phyloP scores from a whole-genome alignment of 176 grass and related monocot genomes.

The Saccharum officinarum region DNA sequence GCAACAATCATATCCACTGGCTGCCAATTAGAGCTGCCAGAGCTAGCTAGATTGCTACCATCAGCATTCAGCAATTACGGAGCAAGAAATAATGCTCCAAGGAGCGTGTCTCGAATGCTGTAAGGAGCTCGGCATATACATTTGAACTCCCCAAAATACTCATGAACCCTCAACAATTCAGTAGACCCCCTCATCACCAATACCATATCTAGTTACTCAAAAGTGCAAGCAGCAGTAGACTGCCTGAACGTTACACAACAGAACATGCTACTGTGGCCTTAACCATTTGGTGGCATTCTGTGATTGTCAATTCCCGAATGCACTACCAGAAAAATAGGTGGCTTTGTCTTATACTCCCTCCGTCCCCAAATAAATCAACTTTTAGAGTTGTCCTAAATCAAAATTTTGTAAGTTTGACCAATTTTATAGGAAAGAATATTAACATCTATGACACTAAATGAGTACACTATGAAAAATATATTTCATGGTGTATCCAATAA shows the following conservation, averaged over 20 bases:
- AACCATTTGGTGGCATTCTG: not conserved
- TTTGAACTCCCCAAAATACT: no score
- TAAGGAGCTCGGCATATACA: no score
- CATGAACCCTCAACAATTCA: not conserved
- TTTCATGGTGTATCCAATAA: not conserved
- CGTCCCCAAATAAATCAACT: not conserved
- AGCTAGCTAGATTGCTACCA: not conserved
- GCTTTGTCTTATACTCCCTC: not conserved
- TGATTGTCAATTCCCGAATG: not conserved
- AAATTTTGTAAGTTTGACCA: not conserved
- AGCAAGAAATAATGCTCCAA: not conserved
- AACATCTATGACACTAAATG: not conserved
- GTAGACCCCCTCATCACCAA: not conserved
- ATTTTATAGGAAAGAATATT: not conserved
- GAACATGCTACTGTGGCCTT: not conserved
- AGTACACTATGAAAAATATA: not conserved
- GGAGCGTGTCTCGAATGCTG: no score
- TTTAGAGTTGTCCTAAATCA: not conserved
- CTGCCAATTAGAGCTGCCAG: not conserved
- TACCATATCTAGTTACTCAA: not conserved
- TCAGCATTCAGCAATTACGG: not conserved
- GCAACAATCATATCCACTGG: not conserved
- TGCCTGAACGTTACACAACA: not conserved
- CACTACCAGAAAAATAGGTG: not conserved
- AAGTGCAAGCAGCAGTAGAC: not conserved